Evolutionary conservation across 164 flowering plant species (phyloP).

Genomic region (Santalum album): DNA sequence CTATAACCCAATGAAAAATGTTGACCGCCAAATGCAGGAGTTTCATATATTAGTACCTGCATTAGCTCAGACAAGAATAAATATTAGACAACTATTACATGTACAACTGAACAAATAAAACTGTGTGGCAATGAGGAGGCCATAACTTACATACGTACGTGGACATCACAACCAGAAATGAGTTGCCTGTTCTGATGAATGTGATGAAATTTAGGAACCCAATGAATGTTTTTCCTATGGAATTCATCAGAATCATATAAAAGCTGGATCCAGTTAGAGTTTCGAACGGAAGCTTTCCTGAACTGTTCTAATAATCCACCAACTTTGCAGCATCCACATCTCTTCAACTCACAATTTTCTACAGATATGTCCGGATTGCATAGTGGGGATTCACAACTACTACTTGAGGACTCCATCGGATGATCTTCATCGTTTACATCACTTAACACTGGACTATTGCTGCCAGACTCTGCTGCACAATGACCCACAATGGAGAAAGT

Average conservation of each 20-base stretch:
- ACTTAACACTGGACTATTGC: conserved; percentile 12
- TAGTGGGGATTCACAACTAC: conserved; percentile 2
- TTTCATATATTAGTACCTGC: conserved; percentile 76
- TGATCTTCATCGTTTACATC: conserved; percentile 16
- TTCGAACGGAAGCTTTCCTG: conserved; percentile 18
- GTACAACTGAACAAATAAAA: neutral
- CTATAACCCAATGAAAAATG: conserved; percentile 48
- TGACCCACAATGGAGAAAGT: conserved; percentile 49
- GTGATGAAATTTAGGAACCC: conserved; percentile 69
- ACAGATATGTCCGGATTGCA: conserved; percentile 6
- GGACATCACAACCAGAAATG: conserved; percentile 46
- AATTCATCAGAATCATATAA: conserved; percentile 16
- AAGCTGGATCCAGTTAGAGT: conserved; percentile 46
- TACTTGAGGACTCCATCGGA: conserved; percentile 3
- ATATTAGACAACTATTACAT: conserved; percentile 2
- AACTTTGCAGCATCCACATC: conserved; percentile 32
- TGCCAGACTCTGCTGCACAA: conserved; percentile 17
- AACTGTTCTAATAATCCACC: conserved; percentile 21
- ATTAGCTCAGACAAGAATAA: conserved; percentile 8
- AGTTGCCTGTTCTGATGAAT: conserved; percentile 44
- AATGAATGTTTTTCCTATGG: conserved; percentile 12
- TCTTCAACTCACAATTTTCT: conserved; percentile 12
- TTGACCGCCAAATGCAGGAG: conserved; percentile 62
- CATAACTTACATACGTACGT: conserved; percentile 95
- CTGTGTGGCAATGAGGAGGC: conserved; percentile 12